These are phyloP conservation scores for Cornus suecica DNA, from an alignment of 148 eudicot genomes.

Conservation along the genomic window DNA sequence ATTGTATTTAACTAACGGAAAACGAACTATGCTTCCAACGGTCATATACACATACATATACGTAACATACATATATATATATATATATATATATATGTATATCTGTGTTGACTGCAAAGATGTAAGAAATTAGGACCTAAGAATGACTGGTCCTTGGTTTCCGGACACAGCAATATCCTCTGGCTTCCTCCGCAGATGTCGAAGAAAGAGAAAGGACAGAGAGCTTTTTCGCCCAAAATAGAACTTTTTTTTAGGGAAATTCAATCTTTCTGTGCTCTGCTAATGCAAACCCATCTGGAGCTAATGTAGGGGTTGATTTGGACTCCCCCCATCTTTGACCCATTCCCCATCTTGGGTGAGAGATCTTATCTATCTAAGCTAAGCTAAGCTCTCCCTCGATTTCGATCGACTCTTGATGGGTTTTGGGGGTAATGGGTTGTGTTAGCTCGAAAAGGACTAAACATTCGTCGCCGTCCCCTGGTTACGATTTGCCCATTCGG, in stretches of 20 bases:
- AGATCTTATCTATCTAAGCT: too few relatives aligned
- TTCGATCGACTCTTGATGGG: conserved; percentile 35
- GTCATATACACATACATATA: too few relatives aligned
- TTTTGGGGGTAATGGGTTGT: conserved; percentile 69
- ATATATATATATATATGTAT: too few relatives aligned
- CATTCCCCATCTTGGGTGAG: conserved; percentile 18
- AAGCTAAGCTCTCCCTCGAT: conserved; percentile 9
- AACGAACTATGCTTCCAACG: too few relatives aligned
- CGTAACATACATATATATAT: too few relatives aligned
- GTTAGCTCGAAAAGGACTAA: conserved; percentile 66
- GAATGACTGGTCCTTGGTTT: conserved; percentile 11
- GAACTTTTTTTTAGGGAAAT: background rate
- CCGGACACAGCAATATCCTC: conserved; percentile 7
- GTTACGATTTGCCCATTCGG: background rate
- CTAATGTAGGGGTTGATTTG: conserved; percentile 11
- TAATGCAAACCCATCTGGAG: conserved; percentile 16
- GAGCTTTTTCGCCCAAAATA: conserved; percentile 17
- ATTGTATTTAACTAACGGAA: too few relatives aligned
- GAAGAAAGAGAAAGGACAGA: conserved; percentile 9
- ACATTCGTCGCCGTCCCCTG: conserved; percentile 32
- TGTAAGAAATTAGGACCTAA: conserved; percentile 23
- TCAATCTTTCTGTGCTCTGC: background rate
- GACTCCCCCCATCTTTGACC: conserved; percentile 18
- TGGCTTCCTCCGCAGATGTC: conserved; percentile 19
- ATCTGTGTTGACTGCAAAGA: conserved; percentile 4